These are phyloP conservation scores for Aspergillus sp. DNA, from an alignment of 2,329 filamentous ascomycete genomes.

Conservation along the genomic window DNA sequence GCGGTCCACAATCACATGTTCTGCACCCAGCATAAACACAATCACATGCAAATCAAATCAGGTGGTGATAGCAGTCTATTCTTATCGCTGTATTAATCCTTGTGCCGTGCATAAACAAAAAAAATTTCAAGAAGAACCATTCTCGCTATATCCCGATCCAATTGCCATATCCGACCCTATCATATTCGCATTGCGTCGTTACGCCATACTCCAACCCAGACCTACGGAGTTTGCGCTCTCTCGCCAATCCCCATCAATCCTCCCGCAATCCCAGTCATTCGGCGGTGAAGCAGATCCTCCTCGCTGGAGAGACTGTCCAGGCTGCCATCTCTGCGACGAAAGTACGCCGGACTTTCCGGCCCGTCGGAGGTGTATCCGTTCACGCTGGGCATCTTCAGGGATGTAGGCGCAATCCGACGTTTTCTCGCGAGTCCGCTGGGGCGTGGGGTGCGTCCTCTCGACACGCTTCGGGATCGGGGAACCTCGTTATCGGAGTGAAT, in stretches of 20 bases:
- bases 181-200: not conserved
- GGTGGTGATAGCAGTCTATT: not conserved
- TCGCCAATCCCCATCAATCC: slow-evolving; percentile 50
- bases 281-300: slow-evolving; percentile 56
- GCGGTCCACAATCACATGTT: slow-evolving; percentile 9
- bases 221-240: slow-evolving; percentile 32
- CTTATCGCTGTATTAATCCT: not conserved
- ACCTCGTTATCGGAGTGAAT: not conserved
- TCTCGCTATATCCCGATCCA: not conserved
- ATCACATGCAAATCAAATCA: slow-evolving; percentile 4
- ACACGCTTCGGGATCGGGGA: slow-evolving; percentile 1
- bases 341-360: slow-evolving; percentile 17
- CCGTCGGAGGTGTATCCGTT: slow-evolving; percentile 21
- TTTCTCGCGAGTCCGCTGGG: slow-evolving; percentile 10
- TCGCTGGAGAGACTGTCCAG: slow-evolving; percentile 55
- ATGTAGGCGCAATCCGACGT: slow-evolving; percentile 18
- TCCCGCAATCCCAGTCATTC: slow-evolving; percentile 56
- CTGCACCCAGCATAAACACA: not conserved
- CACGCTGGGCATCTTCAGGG: slow-evolving; percentile 14
- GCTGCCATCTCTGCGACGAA: slow-evolving; percentile 41
- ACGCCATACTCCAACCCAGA: not conserved
- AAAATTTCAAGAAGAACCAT: not conserved
- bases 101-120: not conserved
- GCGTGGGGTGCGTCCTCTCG: slow-evolving; percentile 10
- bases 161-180: not conserved